phyloP scores from a whole-genome alignment of 768 basidiomycete species.

The Lactifluus echinatus region DNA sequence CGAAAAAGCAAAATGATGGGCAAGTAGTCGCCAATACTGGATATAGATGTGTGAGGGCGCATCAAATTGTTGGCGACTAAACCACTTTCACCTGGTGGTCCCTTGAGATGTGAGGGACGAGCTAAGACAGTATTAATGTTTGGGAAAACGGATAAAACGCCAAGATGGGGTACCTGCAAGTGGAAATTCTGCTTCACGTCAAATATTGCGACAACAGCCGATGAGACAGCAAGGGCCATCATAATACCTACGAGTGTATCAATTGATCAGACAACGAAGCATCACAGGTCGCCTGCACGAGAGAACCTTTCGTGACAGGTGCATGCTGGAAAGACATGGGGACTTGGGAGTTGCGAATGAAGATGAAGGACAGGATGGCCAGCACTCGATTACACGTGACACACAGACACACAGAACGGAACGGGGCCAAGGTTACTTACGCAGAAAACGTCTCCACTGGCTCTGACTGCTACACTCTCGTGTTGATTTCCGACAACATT shows the following conservation, averaged over 20 bases:
- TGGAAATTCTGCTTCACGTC: slow-evolving; percentile 87
- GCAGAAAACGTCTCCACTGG: neutral
- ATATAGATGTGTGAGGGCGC: neutral
- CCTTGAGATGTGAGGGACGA: slow-evolving; percentile 83
- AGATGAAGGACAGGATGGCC: neutral
- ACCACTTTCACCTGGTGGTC: slow-evolving; percentile 65
- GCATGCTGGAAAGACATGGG: slow-evolving; percentile 78
- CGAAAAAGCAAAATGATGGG: slow-evolving; percentile 67
- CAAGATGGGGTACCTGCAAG: slow-evolving; percentile 48
- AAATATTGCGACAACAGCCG: slow-evolving; percentile 69
- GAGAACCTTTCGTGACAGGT: slow-evolving; percentile 67
- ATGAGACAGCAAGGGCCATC: slow-evolving; percentile 58
- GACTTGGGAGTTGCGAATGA: neutral
- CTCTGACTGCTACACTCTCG: slow-evolving; percentile 17
- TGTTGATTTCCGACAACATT: slow-evolving; percentile 27
- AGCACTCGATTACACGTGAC: slow-evolving; percentile 8
- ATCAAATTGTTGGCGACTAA: neutral
- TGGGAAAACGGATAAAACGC: slow-evolving; percentile 1
- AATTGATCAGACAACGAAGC: neutral
- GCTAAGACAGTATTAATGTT: slow-evolving; percentile 31
- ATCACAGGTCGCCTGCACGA: neutral
- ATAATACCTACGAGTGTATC: slow-evolving; percentile 52
- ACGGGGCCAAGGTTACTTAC: too few relatives aligned
- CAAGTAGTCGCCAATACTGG: slow-evolving; percentile 80
- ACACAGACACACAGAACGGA: neutral